A percentile compares a stretch with the other conserved stretches of the same genome.
phyloP scores from a whole-genome alignment of 257 asterid genomes.

The Ligustrum vulgare region DNA sequence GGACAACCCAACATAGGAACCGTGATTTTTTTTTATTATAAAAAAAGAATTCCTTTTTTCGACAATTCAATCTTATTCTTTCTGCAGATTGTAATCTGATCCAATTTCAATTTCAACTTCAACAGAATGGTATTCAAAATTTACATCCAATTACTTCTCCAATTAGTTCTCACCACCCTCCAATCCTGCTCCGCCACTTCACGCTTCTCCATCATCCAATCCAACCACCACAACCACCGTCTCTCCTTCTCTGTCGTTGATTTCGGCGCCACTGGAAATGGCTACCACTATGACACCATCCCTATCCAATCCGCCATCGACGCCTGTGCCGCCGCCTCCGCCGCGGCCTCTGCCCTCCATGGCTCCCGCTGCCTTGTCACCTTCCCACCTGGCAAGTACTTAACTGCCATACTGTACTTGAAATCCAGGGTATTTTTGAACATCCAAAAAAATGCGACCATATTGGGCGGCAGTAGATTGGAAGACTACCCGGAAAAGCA shows the following conservation, averaged over 20 bases:
- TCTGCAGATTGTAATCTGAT: neutral
- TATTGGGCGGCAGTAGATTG: slow-evolving; percentile 68
- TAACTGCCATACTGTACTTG: slow-evolving; percentile 66
- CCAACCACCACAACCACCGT: slow-evolving; percentile 17
- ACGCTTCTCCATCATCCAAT: slow-evolving; percentile 42
- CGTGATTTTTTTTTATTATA: too few species aligned
- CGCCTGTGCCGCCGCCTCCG: slow-evolving; percentile 54
- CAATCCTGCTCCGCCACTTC: slow-evolving; percentile 53
- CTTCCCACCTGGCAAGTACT: slow-evolving; percentile 79
- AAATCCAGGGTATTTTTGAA: slow-evolving; percentile 69
- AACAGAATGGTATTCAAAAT: neutral
- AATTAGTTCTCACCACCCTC: slow-evolving; percentile 26
- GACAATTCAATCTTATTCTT: too few species aligned
- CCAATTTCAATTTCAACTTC: neutral
- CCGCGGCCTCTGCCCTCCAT: slow-evolving; percentile 24
- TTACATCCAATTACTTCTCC: slow-evolving; percentile 23
- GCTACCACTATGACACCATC: slow-evolving; percentile 66
- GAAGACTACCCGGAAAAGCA: slow-evolving; percentile 65
- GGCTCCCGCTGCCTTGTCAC: slow-evolving; percentile 56
- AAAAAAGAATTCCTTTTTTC: too few species aligned
- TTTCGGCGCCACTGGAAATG: slow-evolving; percentile 74
- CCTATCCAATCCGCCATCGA: slow-evolving; percentile 75
- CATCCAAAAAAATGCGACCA: slow-evolving; percentile 48
- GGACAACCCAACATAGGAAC: too few species aligned
- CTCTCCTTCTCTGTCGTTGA: slow-evolving; percentile 62